Evolutionary conservation across 208 protist species (phyloP).

Genomic region (Trypanosoma cruzi): DNA sequence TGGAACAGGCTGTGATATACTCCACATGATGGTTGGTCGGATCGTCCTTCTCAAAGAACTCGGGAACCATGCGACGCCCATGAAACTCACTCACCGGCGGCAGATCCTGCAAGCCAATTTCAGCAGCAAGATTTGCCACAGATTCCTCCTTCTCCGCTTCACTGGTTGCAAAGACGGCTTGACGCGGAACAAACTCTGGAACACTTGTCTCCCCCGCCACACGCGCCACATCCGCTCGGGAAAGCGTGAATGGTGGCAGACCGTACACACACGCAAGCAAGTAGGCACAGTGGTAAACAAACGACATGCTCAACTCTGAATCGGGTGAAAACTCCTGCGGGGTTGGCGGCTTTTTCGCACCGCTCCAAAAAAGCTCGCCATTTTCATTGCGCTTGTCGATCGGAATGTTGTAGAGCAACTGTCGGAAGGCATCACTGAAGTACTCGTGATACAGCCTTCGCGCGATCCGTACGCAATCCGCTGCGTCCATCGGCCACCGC

Average conservation of each 20-base stretch:
- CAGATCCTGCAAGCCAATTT: slow-evolving; percentile 46
- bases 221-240: slow-evolving; percentile 41
- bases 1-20: slow-evolving; percentile 93
- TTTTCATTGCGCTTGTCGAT: slow-evolving; percentile 94
- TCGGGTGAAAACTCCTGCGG: slow-evolving; percentile 68
- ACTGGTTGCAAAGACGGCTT: slow-evolving; percentile 73
- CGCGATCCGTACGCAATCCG: slow-evolving; percentile 96
- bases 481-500: slow-evolving; percentile 78
- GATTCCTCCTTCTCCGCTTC: slow-evolving; percentile 66
- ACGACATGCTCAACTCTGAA: slow-evolving; percentile 58
- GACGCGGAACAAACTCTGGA: slow-evolving; percentile 63
- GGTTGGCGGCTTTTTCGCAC: slow-evolving; percentile 89
- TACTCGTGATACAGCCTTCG: slow-evolving; percentile 95
- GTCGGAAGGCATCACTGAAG: slow-evolving; percentile 96
- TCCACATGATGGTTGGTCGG: slow-evolving; percentile 93
- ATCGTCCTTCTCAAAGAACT: slow-evolving; percentile 96
- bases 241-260: slow-evolving; percentile 39
- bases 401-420: slow-evolving; percentile 98
- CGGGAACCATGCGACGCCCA: slow-evolving; percentile 48
- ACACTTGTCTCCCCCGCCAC: slow-evolving; percentile 47
- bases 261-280: slow-evolving; percentile 75
- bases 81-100: slow-evolving; percentile 46
- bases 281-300: slow-evolving; percentile 82
- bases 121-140: slow-evolving; percentile 30
- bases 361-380: slow-evolving; percentile 93